Conservation (phyloP, 1,284 basidiomycete species). For the Moesziomyces parantarcticus region DNA sequence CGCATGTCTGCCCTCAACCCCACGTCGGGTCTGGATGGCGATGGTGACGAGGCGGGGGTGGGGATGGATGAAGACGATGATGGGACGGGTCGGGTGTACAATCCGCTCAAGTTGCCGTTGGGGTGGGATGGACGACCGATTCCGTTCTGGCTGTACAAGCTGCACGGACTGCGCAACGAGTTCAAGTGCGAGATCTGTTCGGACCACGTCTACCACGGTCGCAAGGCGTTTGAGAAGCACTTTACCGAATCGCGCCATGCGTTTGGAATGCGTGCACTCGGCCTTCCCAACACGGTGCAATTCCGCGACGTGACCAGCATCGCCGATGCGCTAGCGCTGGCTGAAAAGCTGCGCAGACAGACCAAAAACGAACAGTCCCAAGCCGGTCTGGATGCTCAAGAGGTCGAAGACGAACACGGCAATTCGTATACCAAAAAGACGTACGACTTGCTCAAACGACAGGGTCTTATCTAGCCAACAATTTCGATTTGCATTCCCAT, state of each 20-base stretch:
- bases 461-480: conserved; percentile 60
- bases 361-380: conserved; percentile 42
- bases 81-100: conserved; percentile 89
- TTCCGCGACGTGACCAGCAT: conserved; percentile 99
- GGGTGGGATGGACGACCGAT: conserved; percentile 99
- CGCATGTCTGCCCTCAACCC: conserved; percentile 31
- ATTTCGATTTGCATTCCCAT: background rate
- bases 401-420: conserved; percentile 66
- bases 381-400: conserved; percentile 58
- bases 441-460: conserved; percentile 67
- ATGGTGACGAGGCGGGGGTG: conserved; percentile 9
- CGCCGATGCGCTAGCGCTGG: conserved; percentile 84
- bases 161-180: conserved; percentile 96
- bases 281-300: conserved; percentile 96
- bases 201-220: conserved; percentile 77
- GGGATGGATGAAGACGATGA: conserved; percentile 46
- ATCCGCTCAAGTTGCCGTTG: conserved; percentile 94
- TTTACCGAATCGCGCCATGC: conserved; percentile 95
- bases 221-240: conserved; percentile 91
- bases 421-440: conserved; percentile 66
- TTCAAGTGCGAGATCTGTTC: conserved; percentile 99
- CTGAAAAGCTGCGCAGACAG: conserved; percentile 62
- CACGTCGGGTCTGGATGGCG: conserved; percentile 28
- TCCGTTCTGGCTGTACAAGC: conserved; percentile 97
- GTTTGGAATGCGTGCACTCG: conserved; percentile 97